Base-by-base conservation (phyloP, 495 filamentous ascomycete genomes). In the Podospora anserina region DNA sequence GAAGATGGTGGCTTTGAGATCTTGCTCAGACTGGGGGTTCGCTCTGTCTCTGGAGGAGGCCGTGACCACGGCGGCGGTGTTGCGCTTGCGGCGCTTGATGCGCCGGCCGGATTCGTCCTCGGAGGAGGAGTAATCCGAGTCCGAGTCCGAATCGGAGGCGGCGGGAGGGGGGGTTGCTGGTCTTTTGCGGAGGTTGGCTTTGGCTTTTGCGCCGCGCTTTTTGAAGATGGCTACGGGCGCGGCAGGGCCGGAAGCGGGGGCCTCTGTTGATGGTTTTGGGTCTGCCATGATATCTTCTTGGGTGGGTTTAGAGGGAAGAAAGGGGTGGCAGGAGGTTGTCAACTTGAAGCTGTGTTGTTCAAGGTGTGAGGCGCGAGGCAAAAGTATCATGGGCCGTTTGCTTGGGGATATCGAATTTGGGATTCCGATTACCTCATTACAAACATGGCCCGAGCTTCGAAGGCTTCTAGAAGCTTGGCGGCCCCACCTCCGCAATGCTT, bases 101-200 rank as follows among this genome's bases (percentile, higher is more conserved):
- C 86, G 80, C 23, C 81, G 88, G 56, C 90, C 91, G 32, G 86
- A 78, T 30, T 92, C 90, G 70, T 94, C 91, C 72, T 93, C 91
- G 44, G 88, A 88, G 44, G 88, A 88, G 34, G 85, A 87, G 78
- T 89, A 92, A 74, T 85, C 88, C 64, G 84, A 82, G 72, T 78
- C 76, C 56, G 82, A 80, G 73, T 74, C 80, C 72, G 85, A 88
- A 66, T 79, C 83, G 34, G 59, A 27, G 16, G 20, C 26, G 2
- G 85, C 84, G 15, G 90, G 90, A 4, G 91, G 92, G 30, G 94
- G 92, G 30, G 94, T 91, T 39, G 90, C 88, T 62, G 90, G 85
- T 62, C 92, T 89, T 83, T 97, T 97, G 73, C 94, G 88, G 63
- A 93, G 81, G 72, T 86, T 93, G 65, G 88, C 86, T 75, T 93